Conservation (phyloP, 2,329 filamentous ascomycete species). For the Metarhizium album region DNA sequence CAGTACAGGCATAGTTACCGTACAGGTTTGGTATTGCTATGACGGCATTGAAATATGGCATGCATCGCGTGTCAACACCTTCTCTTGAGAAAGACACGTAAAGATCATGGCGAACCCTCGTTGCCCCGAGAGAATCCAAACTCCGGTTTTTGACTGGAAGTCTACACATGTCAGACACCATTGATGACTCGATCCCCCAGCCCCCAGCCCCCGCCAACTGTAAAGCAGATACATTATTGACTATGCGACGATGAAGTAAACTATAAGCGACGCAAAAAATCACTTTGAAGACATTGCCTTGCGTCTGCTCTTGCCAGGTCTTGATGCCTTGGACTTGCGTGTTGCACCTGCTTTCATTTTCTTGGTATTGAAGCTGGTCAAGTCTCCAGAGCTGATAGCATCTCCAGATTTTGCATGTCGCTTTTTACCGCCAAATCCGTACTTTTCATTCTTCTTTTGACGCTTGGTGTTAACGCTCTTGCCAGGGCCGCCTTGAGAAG, state of each 20-base stretch:
- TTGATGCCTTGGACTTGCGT: slow-evolving; percentile 28
- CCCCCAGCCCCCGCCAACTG: too few species aligned
- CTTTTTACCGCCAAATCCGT: slow-evolving; percentile 95
- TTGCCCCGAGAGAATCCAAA: not conserved
- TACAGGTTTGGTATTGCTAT: not conserved
- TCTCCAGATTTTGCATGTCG: slow-evolving; percentile 82
- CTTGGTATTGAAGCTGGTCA: slow-evolving; percentile 68
- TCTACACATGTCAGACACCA: not conserved
- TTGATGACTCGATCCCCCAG: not conserved
- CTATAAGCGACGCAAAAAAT: not conserved
- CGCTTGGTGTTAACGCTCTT: slow-evolving; percentile 54
- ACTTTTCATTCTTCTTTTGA: slow-evolving; percentile 90
- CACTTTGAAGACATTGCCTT: slow-evolving; percentile 27
- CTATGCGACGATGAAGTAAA: not conserved
- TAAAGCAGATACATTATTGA: not conserved
- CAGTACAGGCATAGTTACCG: not conserved
- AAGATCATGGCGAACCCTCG: not conserved
- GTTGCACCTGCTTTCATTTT: slow-evolving; percentile 60
- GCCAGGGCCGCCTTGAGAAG: slow-evolving; percentile 19
- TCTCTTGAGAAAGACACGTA: not conserved
- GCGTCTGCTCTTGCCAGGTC: slow-evolving; percentile 42
- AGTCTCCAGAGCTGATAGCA: slow-evolving; percentile 69
- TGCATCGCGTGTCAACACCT: not conserved
- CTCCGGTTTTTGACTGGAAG: not conserved
- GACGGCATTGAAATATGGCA: not conserved